Percentiles rank a stretch among this genome's conserved stretches.
Evolutionary conservation across 2,329 filamentous ascomycete genomes (phyloP).

Genomic region (Diaporthe velutina): DNA sequence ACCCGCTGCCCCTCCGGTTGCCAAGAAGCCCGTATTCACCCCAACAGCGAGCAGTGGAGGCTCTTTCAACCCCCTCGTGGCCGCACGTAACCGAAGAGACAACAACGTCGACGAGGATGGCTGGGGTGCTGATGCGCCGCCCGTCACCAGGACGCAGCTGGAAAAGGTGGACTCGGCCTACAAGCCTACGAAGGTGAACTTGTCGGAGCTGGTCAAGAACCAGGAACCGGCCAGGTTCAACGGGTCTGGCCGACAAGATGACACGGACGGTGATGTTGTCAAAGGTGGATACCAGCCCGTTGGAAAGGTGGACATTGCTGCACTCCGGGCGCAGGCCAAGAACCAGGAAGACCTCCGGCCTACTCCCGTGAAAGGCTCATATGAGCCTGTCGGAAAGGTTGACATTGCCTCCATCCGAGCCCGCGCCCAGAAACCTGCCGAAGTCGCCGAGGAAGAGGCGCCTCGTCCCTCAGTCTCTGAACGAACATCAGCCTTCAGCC

Average conservation of each 20-base stretch:
- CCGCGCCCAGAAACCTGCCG: slow-evolving; percentile 76
- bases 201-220: slow-evolving; percentile 83
- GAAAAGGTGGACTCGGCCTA: slow-evolving; percentile 95
- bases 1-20: slow-evolving; percentile 75
- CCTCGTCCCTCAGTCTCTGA: slow-evolving; percentile 77
- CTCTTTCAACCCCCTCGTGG: slow-evolving; percentile 76
- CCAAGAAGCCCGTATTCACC: slow-evolving; percentile 93
- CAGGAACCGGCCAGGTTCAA: slow-evolving; percentile 74
- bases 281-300: slow-evolving; percentile 91
- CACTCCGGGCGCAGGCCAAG: slow-evolving; percentile 82
- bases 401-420: slow-evolving; percentile 95
- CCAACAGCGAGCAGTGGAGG: slow-evolving; percentile 65
- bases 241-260: slow-evolving; percentile 58
- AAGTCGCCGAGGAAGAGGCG: slow-evolving; percentile 56
- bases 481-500: slow-evolving; percentile 79
- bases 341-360: slow-evolving; percentile 83
- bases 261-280: slow-evolving; percentile 74
- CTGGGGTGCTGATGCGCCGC: slow-evolving; percentile 96
- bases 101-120: slow-evolving; percentile 83
- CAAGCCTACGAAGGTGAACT: slow-evolving; percentile 94
- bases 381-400: slow-evolving; percentile 95
- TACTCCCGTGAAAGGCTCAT: slow-evolving; percentile 88
- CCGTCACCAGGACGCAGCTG: slow-evolving; percentile 84
- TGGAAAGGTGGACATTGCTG: slow-evolving; percentile 97
- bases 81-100: slow-evolving; percentile 72